Evolutionary conservation across 768 basidiomycete genomes (phyloP).

Genomic region (Leucogyrophana mollusca): DNA sequence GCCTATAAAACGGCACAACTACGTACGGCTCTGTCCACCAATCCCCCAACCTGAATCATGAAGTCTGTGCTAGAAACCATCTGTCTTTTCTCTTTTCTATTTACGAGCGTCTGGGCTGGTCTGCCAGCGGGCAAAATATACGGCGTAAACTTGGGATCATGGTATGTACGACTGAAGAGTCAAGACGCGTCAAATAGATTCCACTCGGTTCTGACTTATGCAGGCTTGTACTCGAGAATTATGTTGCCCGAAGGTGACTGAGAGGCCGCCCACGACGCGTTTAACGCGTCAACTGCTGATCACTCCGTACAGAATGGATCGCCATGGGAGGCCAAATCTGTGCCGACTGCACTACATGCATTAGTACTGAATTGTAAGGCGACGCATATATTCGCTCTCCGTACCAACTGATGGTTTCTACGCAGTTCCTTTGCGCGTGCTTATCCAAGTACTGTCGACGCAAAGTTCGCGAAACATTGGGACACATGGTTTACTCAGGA

Average conservation of each 20-base stretch:
- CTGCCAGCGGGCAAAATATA: constrained; percentile 49
- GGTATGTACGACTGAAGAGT: constrained; percentile 33
- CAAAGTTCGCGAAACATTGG: constrained; percentile 65
- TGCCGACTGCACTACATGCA: constrained; percentile 58
- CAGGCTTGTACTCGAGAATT: constrained; percentile 77
- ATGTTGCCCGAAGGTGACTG: constrained; percentile 67
- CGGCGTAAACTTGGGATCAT: constrained; percentile 72
- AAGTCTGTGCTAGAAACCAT: too few species aligned
- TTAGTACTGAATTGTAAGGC: constrained; percentile 62
- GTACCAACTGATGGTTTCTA: not conserved
- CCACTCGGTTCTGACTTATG: constrained; percentile 2
- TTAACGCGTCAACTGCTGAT: not conserved
- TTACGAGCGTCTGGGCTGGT: not conserved
- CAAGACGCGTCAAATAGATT: constrained; percentile 1
- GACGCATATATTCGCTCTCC: not conserved
- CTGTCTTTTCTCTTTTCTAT: too few species aligned
- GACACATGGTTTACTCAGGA: constrained; percentile 67
- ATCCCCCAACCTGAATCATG: too few species aligned
- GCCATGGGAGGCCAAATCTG: constrained; percentile 72
- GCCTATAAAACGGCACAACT: too few species aligned
- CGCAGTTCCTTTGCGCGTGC: constrained; percentile 58
- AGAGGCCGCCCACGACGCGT: not conserved
- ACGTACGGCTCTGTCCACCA: too few species aligned
- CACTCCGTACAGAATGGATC: constrained; percentile 51
- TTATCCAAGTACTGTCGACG: constrained; percentile 57